A percentile compares a stretch with the other conserved stretches of the same genome.
These are phyloP conservation scores for Chrysanthemum seticuspe DNA, from an alignment of 129 eudicot species.

Conservation along the genomic window DNA sequence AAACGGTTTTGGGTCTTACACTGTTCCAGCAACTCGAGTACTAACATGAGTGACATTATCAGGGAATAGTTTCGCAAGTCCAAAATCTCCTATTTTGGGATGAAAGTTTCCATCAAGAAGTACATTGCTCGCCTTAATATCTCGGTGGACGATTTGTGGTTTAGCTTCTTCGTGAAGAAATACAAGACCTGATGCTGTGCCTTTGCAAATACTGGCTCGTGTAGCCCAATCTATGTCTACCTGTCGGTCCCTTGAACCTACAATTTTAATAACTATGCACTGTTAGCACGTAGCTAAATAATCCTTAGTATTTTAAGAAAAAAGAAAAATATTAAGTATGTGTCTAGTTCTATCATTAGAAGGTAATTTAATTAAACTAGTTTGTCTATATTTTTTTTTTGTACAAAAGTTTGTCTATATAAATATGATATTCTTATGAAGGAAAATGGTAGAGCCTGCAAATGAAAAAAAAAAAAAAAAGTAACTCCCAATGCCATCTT, in stretches of 20 bases:
- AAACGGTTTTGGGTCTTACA: conserved; percentile 39
- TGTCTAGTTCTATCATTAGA: no score
- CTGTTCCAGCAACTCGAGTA: conserved; percentile 76
- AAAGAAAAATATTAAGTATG: no score
- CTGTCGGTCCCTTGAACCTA: conserved; percentile 54
- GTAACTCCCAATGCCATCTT: no score
- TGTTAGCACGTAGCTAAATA: not conserved
- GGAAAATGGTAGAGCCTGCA: no score
- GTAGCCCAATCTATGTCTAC: conserved; percentile 61
- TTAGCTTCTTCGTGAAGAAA: conserved; percentile 79
- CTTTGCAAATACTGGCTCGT: conserved; percentile 70
- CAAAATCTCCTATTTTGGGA: conserved; percentile 87
- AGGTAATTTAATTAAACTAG: no score
- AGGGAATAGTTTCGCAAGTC: conserved; percentile 74
- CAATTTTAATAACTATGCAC: not conserved
- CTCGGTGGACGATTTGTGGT: conserved; percentile 74
- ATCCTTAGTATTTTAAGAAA: no score
- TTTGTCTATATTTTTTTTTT: no score
- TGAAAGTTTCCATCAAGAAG: conserved; percentile 68
- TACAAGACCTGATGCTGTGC: conserved; percentile 77
- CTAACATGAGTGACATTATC: conserved; percentile 79
- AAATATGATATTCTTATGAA: no score
- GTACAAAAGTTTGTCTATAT: no score
- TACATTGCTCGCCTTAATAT: conserved; percentile 80
- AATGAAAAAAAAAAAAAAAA: no score